A percentile compares a stretch with the other conserved stretches of the same genome.
Evolutionary conservation across 306 rosid genomes (phyloP).

Genomic region (Castanopsis chinensis): DNA sequence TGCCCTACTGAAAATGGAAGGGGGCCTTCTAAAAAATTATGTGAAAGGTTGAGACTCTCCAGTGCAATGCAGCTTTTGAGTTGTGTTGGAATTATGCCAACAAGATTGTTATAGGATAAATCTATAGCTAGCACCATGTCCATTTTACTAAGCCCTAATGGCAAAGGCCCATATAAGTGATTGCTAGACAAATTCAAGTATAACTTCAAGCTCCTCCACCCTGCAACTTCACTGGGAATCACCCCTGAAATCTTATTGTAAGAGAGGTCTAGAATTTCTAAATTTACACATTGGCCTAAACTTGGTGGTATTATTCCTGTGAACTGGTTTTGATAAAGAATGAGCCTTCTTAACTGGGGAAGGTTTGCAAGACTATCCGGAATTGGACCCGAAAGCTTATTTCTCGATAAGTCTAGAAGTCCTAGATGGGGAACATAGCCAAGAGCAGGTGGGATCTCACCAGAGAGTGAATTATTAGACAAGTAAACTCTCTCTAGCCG

Average conservation of each 20-base stretch:
- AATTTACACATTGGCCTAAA: conserved; percentile 73
- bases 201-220: conserved; percentile 78
- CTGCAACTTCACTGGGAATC: conserved; percentile 80
- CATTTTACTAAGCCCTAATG: conserved; percentile 90
- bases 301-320: conserved; percentile 76
- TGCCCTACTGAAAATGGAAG: conserved; percentile 68
- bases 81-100: conserved; percentile 76
- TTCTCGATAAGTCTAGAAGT: conserved; percentile 76
- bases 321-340: conserved; percentile 69
- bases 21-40: conserved; percentile 63
- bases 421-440: conserved; percentile 67
- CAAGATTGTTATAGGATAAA: conserved; percentile 71
- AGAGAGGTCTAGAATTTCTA: conserved; percentile 87
- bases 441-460: conserved; percentile 70
- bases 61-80: conserved; percentile 79
- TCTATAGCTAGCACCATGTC: conserved; percentile 89
- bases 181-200: conserved; percentile 79
- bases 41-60: conserved; percentile 73
- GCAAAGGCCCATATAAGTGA: conserved; percentile 56
- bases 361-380: conserved; percentile 83
- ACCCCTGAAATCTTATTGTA: conserved; percentile 61
- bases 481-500: conserved; percentile 70
- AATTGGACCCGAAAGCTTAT: conserved; percentile 79
- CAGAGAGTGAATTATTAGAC: conserved; percentile 80
- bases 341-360: conserved; percentile 71